A percentile compares a stretch with the other conserved stretches of the same genome.
These are phyloP conservation scores for Pelargonium exstipulatum DNA, from an alignment of 441 rosid genomes.

Conservation along the genomic window DNA sequence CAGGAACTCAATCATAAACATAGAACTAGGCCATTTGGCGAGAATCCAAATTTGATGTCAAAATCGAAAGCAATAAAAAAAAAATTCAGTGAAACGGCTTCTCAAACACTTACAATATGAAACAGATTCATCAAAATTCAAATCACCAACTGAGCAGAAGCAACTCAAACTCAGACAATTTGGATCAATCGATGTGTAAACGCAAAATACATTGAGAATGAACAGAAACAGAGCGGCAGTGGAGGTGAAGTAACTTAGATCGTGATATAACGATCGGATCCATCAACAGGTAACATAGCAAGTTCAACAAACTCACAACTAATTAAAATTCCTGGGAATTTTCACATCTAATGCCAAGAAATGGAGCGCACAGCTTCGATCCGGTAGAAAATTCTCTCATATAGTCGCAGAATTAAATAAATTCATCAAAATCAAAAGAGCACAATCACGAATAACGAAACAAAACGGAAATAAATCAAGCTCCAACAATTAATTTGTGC, in stretches of 20 bases:
- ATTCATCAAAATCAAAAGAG: background rate
- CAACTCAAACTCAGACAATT: background rate
- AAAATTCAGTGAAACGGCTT: background rate
- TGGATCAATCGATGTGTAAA: background rate
- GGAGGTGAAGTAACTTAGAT: background rate
- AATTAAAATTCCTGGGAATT: background rate
- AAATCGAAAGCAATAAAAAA: background rate
- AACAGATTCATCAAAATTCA: background rate
- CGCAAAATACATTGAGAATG: background rate
- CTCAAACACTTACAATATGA: background rate
- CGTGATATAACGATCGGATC: background rate
- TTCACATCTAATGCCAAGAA: slow-evolving; percentile 1
- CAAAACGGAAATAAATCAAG: background rate
- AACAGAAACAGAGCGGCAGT: background rate
- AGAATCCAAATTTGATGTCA: background rate
- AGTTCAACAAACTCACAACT: background rate
- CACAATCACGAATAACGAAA: background rate
- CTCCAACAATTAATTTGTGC: background rate
- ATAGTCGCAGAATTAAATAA: background rate
- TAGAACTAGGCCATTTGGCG: background rate
- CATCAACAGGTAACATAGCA: background rate
- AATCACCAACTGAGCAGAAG: background rate
- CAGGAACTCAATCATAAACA: background rate
- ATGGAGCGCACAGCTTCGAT: background rate
- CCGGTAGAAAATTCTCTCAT: background rate